phyloP scores from a whole-genome alignment of 176 grass and related monocot genomes.

The Paspalum notatum region DNA sequence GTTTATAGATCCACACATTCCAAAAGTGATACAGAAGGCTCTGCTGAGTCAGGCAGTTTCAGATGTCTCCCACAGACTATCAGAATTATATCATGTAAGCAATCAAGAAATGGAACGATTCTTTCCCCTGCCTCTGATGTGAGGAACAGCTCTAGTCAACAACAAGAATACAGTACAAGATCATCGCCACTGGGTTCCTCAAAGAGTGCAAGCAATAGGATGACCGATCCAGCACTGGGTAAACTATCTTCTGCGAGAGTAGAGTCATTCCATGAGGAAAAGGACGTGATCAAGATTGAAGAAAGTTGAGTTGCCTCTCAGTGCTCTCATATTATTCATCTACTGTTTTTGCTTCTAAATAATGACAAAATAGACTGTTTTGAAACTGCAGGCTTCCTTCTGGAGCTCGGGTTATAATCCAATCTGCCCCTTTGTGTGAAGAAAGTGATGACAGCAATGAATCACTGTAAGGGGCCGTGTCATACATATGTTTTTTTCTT shows the following conservation, averaged over 20 bases:
- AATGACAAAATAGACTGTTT: slow-evolving; percentile 43
- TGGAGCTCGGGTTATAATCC: slow-evolving; percentile 93
- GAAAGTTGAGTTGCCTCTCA: slow-evolving; percentile 84
- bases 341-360: not conserved
- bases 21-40: slow-evolving; percentile 57
- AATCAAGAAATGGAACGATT: slow-evolving; percentile 58
- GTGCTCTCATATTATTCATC: slow-evolving; percentile 9
- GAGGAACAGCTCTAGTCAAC: slow-evolving; percentile 46
- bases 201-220: slow-evolving; percentile 73
- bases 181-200: slow-evolving; percentile 74
- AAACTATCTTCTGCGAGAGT: slow-evolving; percentile 70
- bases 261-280: slow-evolving; percentile 82
- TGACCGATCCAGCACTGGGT: slow-evolving; percentile 56
- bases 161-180: slow-evolving; percentile 55
- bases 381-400: slow-evolving; percentile 87
- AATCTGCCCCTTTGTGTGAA: slow-evolving; percentile 67
- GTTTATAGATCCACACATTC: slow-evolving; percentile 44
- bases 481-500: slow-evolving; percentile 24
- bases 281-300: slow-evolving; percentile 93
- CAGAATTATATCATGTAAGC: slow-evolving; percentile 76
- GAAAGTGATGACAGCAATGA: slow-evolving; percentile 77
- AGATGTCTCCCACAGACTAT: slow-evolving; percentile 80
- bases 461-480: slow-evolving; percentile 57
- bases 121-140: slow-evolving; percentile 60
- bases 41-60: slow-evolving; percentile 46